phyloP scores from a whole-genome alignment of 1,284 basidiomycete genomes.

The Erythrobasidium hasegawianum region DNA sequence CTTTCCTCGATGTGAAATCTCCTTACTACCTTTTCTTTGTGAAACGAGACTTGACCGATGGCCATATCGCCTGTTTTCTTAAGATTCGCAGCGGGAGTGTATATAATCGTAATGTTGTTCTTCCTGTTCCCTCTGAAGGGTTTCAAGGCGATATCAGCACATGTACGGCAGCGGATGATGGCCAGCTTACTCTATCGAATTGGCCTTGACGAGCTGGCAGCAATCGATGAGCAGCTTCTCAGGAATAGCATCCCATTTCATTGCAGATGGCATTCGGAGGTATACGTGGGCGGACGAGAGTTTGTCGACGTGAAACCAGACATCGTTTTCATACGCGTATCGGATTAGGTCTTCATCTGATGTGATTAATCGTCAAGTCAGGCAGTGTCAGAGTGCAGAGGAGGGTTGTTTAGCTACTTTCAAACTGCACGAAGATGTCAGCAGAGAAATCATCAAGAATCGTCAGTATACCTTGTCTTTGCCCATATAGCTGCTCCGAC shows the following conservation, averaged over 20 bases:
- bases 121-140: conserved; percentile 81
- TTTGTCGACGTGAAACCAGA: conserved; percentile 79
- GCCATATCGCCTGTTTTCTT: conserved; percentile 97
- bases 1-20: conserved; percentile 71
- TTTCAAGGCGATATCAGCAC: conserved; percentile 5
- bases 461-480: conserved; percentile 68
- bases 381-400: neutral
- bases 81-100: conserved; percentile 61
- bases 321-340: conserved; percentile 64
- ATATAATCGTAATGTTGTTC: conserved; percentile 88
- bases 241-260: conserved; percentile 79
- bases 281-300: conserved; percentile 93
- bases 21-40: conserved; percentile 74
- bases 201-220: conserved; percentile 93
- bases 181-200: conserved; percentile 81
- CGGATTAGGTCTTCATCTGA: conserved; percentile 60
- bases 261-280: conserved; percentile 72
- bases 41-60: conserved; percentile 89
- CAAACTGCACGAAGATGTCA: no score
- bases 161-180: conserved; percentile 37
- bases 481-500: conserved; percentile 59
- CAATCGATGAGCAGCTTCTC: conserved; percentile 72
- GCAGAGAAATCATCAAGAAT: no score
- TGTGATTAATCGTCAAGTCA: conserved; percentile 8
- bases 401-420: conserved; percentile 64